A percentile compares a stretch with the other conserved stretches of the same genome.
These are phyloP conservation scores for Paramecium octaurelia DNA, from an alignment of 73 alveolate genomes.

Conservation along the genomic window DNA sequence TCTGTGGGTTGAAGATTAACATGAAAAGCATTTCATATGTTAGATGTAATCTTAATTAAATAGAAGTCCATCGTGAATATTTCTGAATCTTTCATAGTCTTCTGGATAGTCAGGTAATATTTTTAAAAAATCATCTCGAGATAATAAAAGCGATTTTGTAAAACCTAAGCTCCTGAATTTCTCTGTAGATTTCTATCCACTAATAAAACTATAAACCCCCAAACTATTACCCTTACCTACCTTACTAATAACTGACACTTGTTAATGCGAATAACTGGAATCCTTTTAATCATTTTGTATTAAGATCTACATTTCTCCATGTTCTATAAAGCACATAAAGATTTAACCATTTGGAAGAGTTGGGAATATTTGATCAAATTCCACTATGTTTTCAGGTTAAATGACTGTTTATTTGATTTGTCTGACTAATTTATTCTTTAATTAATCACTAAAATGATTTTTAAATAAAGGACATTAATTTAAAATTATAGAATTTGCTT, in stretches of 20 bases:
- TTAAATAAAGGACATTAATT: background rate
- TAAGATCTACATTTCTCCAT: background rate
- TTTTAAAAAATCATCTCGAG: conserved; percentile 27
- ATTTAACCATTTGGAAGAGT: background rate
- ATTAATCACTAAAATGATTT: conserved; percentile 5
- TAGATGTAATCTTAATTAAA: background rate
- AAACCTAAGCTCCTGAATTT: background rate
- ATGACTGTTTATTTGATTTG: background rate
- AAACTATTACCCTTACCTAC: background rate
- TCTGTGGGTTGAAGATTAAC: background rate
- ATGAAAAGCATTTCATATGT: conserved; percentile 19
- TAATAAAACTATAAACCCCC: background rate
- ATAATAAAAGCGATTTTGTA: background rate
- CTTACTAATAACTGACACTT: background rate
- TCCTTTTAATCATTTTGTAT: conserved; percentile 17
- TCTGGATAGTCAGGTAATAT: conserved; percentile 37
- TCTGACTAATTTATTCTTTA: conserved; percentile 4
- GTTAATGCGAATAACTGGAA: background rate
- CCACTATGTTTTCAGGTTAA: conserved; percentile 16
- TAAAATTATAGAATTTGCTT: conserved; percentile 12
- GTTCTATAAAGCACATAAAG: background rate
- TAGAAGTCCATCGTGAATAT: background rate
- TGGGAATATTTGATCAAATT: conserved; percentile 5
- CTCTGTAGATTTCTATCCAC: background rate
- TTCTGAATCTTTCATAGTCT: conserved; percentile 30